These are phyloP conservation scores for Penicillium verhagenii DNA, from an alignment of 495 filamentous ascomycete species.

Conservation along the genomic window DNA sequence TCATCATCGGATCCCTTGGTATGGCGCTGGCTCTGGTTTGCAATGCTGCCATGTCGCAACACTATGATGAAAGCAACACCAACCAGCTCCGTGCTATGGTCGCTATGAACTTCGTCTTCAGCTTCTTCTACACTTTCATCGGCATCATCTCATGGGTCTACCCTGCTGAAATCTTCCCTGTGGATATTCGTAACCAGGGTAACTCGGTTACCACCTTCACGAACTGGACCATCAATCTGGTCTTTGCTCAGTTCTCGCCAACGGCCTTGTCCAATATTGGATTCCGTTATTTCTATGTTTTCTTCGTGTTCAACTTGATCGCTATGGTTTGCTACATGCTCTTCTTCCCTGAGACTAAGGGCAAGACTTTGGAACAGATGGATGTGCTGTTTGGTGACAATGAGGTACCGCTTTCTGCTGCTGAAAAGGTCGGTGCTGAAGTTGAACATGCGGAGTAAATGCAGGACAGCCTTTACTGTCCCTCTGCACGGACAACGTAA, in stretches of 20 bases:
- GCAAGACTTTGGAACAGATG: constrained; percentile 52
- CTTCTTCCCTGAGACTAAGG: constrained; percentile 53
- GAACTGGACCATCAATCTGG: constrained; percentile 54
- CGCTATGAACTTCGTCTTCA: constrained; percentile 57
- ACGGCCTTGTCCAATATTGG: constrained; percentile 48
- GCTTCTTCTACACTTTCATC: constrained; percentile 53
- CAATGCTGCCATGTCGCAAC: constrained; percentile 44
- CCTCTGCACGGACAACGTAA: too few relatives aligned
- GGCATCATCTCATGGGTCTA: constrained; percentile 57
- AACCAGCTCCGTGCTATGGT: constrained; percentile 52
- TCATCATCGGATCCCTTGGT: constrained; percentile 48
- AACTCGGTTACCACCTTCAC: constrained; percentile 51
- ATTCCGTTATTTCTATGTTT: constrained; percentile 54
- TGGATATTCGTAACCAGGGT: constrained; percentile 51
- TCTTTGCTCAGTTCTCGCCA: constrained; percentile 56
- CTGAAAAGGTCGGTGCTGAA: background rate
- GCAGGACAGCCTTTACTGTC: too few relatives aligned
- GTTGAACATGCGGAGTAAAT: background rate
- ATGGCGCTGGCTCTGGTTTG: constrained; percentile 52
- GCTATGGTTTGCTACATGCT: constrained; percentile 43
- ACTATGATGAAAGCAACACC: constrained; percentile 26
- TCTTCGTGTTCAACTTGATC: constrained; percentile 49
- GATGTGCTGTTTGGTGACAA: constrained; percentile 48
- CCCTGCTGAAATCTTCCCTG: constrained; percentile 56
- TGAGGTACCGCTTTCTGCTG: background rate